phyloP scores from a whole-genome alignment of 2,329 filamentous ascomycete genomes.

The Rhinocladiella similis region DNA sequence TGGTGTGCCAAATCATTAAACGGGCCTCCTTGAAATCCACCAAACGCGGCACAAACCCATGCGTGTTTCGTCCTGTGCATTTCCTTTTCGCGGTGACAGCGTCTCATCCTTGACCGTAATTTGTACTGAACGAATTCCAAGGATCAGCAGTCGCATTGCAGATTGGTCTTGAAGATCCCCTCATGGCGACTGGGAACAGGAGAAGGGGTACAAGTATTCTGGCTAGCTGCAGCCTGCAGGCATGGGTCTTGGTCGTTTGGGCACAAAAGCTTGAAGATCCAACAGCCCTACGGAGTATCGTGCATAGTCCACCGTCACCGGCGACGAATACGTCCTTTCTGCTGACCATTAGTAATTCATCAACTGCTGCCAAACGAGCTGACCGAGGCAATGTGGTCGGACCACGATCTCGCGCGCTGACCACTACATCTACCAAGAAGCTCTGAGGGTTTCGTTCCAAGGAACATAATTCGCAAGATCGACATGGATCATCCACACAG shows the following conservation, averaged over 20 bases:
- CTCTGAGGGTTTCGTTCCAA: no score
- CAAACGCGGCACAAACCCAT: constrained; percentile 7
- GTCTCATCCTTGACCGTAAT: constrained; percentile 8
- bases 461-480: no score
- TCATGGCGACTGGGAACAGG: not conserved
- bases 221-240: not conserved
- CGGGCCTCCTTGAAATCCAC: constrained; percentile 6
- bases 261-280: not conserved
- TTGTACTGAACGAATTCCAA: not conserved
- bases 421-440: no score
- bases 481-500: no score
- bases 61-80: not conserved
- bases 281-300: not conserved
- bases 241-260: not conserved
- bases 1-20: constrained; percentile 4
- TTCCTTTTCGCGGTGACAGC: not conserved
- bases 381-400: no score
- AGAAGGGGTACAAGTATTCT: not conserved
- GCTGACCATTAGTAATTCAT: no score
- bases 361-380: no score
- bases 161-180: not conserved
- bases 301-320: not conserved
- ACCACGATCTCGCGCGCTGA: no score
- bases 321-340: not conserved
- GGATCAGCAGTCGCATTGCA: constrained; percentile 2